A percentile compares a stretch with the other conserved stretches of the same genome.
Conservation (phyloP, 495 filamentous ascomycete species). For the Penicillium salamii region DNA sequence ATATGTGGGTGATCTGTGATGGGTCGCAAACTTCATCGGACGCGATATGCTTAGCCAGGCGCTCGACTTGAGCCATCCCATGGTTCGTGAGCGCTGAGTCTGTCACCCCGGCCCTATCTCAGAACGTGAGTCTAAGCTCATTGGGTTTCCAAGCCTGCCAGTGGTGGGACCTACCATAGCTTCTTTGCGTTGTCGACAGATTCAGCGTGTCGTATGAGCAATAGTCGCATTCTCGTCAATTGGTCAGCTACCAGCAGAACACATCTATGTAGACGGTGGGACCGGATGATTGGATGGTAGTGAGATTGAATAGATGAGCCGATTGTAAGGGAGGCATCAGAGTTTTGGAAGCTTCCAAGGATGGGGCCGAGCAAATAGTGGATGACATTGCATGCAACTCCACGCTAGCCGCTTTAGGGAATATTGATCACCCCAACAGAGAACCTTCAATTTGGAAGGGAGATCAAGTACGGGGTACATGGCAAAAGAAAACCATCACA, state of each 20-base stretch:
- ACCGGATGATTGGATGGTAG: too few species aligned
- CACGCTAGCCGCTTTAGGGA: not conserved
- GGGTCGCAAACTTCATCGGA: slow-evolving; percentile 17
- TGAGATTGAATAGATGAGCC: too few species aligned
- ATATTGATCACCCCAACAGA: not conserved
- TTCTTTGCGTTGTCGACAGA: slow-evolving; percentile 69
- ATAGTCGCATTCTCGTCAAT: slow-evolving; percentile 56
- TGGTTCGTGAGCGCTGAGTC: slow-evolving; percentile 82
- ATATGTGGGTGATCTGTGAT: slow-evolving; percentile 58
- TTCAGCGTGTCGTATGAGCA: slow-evolving; percentile 83
- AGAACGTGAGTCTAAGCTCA: not conserved
- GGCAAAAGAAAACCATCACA: too few species aligned
- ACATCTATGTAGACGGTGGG: too few species aligned
- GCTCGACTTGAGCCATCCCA: slow-evolving; percentile 70
- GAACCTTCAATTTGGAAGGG: too few species aligned
- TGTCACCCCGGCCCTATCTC: slow-evolving; percentile 66
- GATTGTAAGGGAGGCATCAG: too few species aligned
- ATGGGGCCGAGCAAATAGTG: not conserved
- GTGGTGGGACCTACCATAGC: too few species aligned
- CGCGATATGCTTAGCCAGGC: slow-evolving; percentile 45
- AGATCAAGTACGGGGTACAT: slow-evolving; percentile 62
- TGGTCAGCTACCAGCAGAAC: too few species aligned
- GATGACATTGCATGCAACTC: not conserved
- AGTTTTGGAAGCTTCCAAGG: not conserved
- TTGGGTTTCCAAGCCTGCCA: too few species aligned